These are phyloP conservation scores for Lavandula angustifolia DNA, from an alignment of 257 asterid species.

Conservation along the genomic window DNA sequence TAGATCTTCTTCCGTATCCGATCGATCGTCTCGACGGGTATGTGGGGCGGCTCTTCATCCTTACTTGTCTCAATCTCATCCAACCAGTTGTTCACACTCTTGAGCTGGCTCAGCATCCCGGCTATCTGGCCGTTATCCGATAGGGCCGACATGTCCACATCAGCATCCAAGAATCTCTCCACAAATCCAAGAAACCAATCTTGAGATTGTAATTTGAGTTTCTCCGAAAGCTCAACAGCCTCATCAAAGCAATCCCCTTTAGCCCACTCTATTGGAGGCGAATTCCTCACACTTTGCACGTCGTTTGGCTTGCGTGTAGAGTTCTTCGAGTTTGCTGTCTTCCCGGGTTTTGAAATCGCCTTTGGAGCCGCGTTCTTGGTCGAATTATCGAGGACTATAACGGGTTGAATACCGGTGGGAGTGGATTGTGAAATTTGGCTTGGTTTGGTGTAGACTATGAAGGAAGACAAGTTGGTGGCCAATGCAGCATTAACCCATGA, in stretches of 20 bases:
- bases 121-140: constrained; percentile 94
- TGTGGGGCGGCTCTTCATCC: constrained; percentile 60
- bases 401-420: constrained; percentile 48
- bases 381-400: constrained; percentile 71
- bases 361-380: constrained; percentile 50
- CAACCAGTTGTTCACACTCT: constrained; percentile 95
- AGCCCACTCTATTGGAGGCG: constrained; percentile 75
- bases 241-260: constrained; percentile 85
- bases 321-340: constrained; percentile 47
- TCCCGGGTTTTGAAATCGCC: constrained; percentile 49
- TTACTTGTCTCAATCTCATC: constrained; percentile 69
- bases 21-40: constrained; percentile 66
- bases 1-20: constrained; percentile 93
- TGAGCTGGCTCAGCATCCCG: constrained; percentile 87
- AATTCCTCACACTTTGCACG: constrained; percentile 51
- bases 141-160: constrained; percentile 69
- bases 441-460: constrained; percentile 62
- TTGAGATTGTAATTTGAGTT: constrained; percentile 67
- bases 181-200: constrained; percentile 95
- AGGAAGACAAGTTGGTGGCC: constrained; percentile 71
- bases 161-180: constrained; percentile 89
- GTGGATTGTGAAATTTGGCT: constrained; percentile 38
- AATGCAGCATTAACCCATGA: constrained; percentile 91
- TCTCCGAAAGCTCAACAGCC: constrained; percentile 83
- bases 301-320: constrained; percentile 52